These are phyloP conservation scores for Odonthalia washingtoniensis DNA, from an alignment of 31 red algal species.

Conservation along the genomic window DNA sequence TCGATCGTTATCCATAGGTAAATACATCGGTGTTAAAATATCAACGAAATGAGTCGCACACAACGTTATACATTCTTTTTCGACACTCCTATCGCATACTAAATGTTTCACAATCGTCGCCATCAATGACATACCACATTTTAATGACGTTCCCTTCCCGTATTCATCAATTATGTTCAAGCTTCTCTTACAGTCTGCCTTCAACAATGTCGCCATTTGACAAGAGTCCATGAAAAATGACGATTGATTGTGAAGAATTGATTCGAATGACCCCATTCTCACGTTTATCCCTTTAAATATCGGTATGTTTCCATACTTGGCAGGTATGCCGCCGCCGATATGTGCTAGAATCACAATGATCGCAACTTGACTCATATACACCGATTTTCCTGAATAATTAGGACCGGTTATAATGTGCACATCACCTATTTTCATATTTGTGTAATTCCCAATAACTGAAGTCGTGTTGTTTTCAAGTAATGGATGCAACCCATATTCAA, in stretches of 20 bases:
- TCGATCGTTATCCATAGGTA: conserved; percentile 62
- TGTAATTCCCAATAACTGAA: conserved; percentile 69
- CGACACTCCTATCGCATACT: neutral
- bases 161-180: conserved; percentile 91
- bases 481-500: conserved; percentile 74
- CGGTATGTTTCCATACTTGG: conserved; percentile 49
- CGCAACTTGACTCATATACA: conserved; percentile 74
- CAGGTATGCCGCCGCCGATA: conserved; percentile 88
- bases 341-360: conserved; percentile 88
- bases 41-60: conserved; percentile 77
- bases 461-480: conserved; percentile 54
- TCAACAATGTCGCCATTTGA: conserved; percentile 79
- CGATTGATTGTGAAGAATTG: conserved; percentile 59
- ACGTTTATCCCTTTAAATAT: conserved; percentile 80
- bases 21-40: conserved; percentile 56
- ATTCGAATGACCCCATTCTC: conserved; percentile 76
- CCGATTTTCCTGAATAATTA: conserved; percentile 96
- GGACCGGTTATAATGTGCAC: conserved; percentile 85
- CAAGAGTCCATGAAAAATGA: conserved; percentile 83
- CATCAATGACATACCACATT: conserved; percentile 70
- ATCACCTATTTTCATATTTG: conserved; percentile 61
- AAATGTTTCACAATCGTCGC: neutral
- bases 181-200: neutral
- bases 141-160: conserved; percentile 87
- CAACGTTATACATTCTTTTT: conserved; percentile 55